These are phyloP conservation scores for Thraustotheca clavata DNA, from an alignment of 352 stramenopile genomes.

Conservation along the genomic window DNA sequence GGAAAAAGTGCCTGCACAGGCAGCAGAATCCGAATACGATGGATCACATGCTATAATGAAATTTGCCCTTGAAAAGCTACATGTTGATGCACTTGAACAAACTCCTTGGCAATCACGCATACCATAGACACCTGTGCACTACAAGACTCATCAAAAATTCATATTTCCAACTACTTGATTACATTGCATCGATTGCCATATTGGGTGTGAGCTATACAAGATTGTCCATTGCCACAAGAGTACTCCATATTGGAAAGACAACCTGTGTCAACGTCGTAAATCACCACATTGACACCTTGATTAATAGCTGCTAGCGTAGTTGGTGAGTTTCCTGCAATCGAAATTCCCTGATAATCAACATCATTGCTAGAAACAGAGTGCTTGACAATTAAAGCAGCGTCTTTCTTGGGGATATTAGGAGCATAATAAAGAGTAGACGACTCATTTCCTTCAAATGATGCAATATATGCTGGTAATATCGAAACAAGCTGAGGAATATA, in stretches of 20 bases:
- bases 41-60: slow-evolving; percentile 30
- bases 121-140: slow-evolving; percentile 40
- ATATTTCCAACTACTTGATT: background rate
- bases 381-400: slow-evolving; percentile 34
- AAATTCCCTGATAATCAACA: slow-evolving; percentile 33
- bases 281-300: slow-evolving; percentile 37
- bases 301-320: slow-evolving; percentile 26
- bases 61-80: slow-evolving; percentile 39
- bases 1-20: slow-evolving; percentile 27
- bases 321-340: slow-evolving; percentile 42
- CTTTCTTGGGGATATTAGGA: slow-evolving; percentile 39
- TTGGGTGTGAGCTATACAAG: slow-evolving; percentile 23
- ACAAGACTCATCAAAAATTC: slow-evolving; percentile 30
- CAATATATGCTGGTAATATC: slow-evolving; percentile 37
- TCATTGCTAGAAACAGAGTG: slow-evolving; percentile 36
- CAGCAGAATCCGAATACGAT: slow-evolving; percentile 28
- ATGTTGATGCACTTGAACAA: slow-evolving; percentile 37
- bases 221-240: slow-evolving; percentile 36
- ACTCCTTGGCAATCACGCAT: slow-evolving; percentile 44
- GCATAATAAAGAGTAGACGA: slow-evolving; percentile 49
- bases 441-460: slow-evolving; percentile 38
- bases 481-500: slow-evolving; percentile 38
- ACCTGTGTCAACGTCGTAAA: slow-evolving; percentile 61
- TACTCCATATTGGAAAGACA: slow-evolving; percentile 43
- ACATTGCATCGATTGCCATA: slow-evolving; percentile 19